phyloP scores from a whole-genome alignment of 2,329 filamentous ascomycete genomes.

The Sporothrix euskadiensis region DNA sequence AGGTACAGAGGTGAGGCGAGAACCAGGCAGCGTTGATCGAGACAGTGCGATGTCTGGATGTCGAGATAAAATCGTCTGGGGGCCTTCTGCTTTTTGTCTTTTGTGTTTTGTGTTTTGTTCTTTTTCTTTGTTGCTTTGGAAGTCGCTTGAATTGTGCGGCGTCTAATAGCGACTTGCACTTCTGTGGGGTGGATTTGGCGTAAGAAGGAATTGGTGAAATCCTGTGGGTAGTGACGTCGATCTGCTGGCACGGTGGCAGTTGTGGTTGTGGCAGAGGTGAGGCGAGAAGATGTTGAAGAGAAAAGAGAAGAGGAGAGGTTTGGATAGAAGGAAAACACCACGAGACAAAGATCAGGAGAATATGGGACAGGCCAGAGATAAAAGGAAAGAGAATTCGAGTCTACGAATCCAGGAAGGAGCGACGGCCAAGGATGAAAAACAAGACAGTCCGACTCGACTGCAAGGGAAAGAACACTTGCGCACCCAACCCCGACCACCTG shows the following conservation, averaged over 20 bases:
- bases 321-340: too few relatives aligned
- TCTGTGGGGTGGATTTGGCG: not conserved
- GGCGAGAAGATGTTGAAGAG: not conserved
- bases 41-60: not conserved
- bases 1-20: not conserved
- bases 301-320: not conserved
- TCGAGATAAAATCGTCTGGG: not conserved
- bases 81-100: not conserved
- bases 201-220: not conserved
- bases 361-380: not conserved
- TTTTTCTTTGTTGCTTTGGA: slow-evolving; percentile 6
- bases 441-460: not conserved
- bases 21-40: not conserved
- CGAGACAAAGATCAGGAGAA: not conserved
- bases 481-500: not conserved
- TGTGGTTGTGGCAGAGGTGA: not conserved
- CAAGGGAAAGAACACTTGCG: not conserved
- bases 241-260: not conserved
- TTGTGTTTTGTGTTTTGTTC: not conserved
- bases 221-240: not conserved
- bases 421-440: slow-evolving; percentile 11
- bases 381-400: not conserved
- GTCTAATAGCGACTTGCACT: not conserved
- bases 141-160: not conserved
- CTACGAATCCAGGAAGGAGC: not conserved